Conservation (phyloP, 2,329 filamentous ascomycete species). For the Zymoseptoria crescenta region DNA sequence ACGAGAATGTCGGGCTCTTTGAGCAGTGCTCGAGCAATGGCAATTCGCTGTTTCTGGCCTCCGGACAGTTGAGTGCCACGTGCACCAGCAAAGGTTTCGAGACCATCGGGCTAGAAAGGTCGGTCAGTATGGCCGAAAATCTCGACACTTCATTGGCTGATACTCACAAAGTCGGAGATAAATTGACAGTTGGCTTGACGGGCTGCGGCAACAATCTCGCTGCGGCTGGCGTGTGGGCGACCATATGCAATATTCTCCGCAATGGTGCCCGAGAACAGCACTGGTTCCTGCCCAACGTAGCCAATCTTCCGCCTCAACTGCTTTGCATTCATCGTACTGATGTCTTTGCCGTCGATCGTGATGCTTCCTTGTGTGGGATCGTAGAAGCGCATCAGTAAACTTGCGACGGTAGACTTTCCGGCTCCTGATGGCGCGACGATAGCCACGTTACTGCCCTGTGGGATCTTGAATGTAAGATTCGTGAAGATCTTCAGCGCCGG, state of each 20-base stretch:
- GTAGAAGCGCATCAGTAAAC: conserved; percentile 88
- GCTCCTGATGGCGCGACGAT: conserved; percentile 94
- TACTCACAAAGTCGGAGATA: conserved; percentile 76
- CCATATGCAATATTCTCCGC: conserved; percentile 91
- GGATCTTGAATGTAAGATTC: conserved; percentile 80
- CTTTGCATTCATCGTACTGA: conserved; percentile 83
- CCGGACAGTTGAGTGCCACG: conserved; percentile 89
- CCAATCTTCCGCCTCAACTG: conserved; percentile 87
- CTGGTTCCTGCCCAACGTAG: conserved; percentile 90
- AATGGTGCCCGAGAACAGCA: conserved; percentile 78
- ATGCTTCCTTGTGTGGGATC: conserved; percentile 70
- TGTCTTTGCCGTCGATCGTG: conserved; percentile 74
- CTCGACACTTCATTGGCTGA: conserved; percentile 1
- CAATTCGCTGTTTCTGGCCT: conserved; percentile 95
- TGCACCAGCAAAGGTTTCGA: conserved; percentile 89
- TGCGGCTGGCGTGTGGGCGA: conserved; percentile 65
- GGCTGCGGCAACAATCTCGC: conserved; percentile 79
- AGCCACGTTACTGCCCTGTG: conserved; percentile 87
- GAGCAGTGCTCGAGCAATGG: conserved; percentile 86
- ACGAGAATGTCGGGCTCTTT: conserved; percentile 97
- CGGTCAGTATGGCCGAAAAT: conserved; percentile 1
- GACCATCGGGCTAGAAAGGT: conserved; percentile 62
- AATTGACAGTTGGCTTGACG: conserved; percentile 93
- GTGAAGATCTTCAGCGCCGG: conserved; percentile 90
- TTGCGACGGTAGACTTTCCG: conserved; percentile 91